Evolutionary conservation across 2,329 filamentous ascomycete species (phyloP), one percentile per base, ranked within the genome.

Genomic region (Nothopassalora personata): DNA sequence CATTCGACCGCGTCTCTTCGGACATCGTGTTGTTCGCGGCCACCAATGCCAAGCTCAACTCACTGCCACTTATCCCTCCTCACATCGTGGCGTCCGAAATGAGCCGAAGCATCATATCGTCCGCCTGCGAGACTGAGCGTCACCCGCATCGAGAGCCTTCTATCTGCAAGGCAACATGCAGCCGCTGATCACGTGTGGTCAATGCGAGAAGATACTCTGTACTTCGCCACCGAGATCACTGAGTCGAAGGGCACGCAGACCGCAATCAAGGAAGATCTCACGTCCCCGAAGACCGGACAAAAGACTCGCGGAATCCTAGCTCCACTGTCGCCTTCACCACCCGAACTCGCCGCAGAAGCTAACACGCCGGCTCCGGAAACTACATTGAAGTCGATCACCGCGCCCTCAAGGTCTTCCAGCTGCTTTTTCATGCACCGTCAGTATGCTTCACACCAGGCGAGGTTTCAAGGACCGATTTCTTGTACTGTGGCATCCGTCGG

Each of bases 401-500:
- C 7, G 70, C 75, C 0, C 66, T 70, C 46, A 79, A 76, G 59
- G 75, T 77, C 1, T 80, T 80, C 66, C 65, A 60, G 3, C 71
- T 69, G 0, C 61, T 80, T 0, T 79, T 80, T 64, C 72, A 70
- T 60, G 69, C 68, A 1, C 73, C 75, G 0, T 61, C 70, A 4
- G 52, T 61, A 0, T 70, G 62, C 0, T 68, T 76, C 0, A 70
- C 72, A 0, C 76, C 78, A 0, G 79, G 80, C 3, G 80, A 83
- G 62, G 60, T 83, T 72, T 39, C 58, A 3, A 60, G 60, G 60
- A 0, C 83, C 79, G 82, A 69, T 53, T 7, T 80, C 82, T 54
- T 83, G 82, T 60, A 66, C 83, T 76, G 79, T 81, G 80, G 0
- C 79, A 83, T 77, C 73, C 0, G 73, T 72, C 0, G 83, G 81